Conservation (phyloP, 148 eudicot species). For the Nepenthes gracilis region DNA sequence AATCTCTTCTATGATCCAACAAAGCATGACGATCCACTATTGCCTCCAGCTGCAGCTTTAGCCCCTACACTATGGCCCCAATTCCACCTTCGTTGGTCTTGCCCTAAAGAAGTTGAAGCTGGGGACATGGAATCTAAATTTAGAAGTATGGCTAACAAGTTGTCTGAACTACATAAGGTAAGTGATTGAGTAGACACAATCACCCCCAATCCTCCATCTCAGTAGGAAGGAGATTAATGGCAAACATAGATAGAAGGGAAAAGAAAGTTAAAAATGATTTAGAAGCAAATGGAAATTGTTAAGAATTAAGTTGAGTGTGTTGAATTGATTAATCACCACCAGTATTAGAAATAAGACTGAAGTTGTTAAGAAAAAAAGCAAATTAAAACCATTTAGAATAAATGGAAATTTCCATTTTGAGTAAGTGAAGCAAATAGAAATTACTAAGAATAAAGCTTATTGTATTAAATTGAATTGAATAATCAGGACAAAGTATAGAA, state of each 20-base stretch:
- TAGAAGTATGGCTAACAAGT: constrained; percentile 51
- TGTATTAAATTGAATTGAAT: too few species aligned
- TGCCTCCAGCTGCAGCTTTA: constrained; percentile 98
- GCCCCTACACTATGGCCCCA: constrained; percentile 98
- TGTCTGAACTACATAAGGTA: constrained; percentile 84
- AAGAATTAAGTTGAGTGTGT: too few species aligned
- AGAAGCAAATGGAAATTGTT: neutral
- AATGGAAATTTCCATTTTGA: too few species aligned
- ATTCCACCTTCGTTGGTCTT: constrained; percentile 95
- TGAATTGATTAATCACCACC: too few species aligned
- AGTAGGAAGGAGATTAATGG: neutral
- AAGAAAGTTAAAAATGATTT: neutral
- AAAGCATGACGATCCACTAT: constrained; percentile 53
- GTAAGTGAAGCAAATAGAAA: too few species aligned
- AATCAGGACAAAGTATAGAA: too few species aligned
- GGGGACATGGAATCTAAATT: constrained; percentile 77
- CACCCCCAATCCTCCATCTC: neutral
- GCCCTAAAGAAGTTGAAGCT: constrained; percentile 75
- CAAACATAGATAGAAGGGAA: too few species aligned
- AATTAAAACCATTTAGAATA: too few species aligned
- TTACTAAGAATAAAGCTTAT: too few species aligned
- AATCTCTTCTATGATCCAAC: constrained; percentile 69
- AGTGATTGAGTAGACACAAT: neutral
- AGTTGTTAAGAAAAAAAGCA: too few species aligned
- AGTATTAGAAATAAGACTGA: too few species aligned